Percentiles rank a stretch among this genome's conserved stretches.
phyloP scores from a whole-genome alignment of 495 filamentous ascomycete species.

The Clohesyomyces aquaticus region DNA sequence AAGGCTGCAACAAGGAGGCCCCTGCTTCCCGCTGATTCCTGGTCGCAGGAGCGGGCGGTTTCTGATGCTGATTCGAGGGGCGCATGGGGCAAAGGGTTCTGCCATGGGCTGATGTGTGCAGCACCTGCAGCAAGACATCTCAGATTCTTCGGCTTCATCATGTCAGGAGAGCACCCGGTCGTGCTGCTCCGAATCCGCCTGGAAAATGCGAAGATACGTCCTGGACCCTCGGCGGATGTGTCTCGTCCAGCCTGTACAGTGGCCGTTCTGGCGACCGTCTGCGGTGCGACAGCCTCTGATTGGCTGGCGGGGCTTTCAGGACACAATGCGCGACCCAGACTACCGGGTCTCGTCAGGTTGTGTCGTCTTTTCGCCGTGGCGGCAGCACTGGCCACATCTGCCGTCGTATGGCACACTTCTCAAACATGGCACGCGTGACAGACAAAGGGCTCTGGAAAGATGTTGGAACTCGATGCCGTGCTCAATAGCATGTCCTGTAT shows the following conservation, averaged over 20 bases:
- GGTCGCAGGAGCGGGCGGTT: slow-evolving; percentile 16
- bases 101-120: slow-evolving; percentile 36
- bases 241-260: too few relatives aligned
- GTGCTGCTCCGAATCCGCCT: slow-evolving; percentile 1
- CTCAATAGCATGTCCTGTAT: slow-evolving; percentile 3
- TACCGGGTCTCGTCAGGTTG: slow-evolving; percentile 28
- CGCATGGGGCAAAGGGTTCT: slow-evolving; percentile 30
- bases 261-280: slow-evolving; percentile 22
- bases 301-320: slow-evolving; percentile 26
- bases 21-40: slow-evolving; percentile 40
- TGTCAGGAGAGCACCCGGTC: slow-evolving; percentile 16
- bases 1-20: slow-evolving; percentile 32
- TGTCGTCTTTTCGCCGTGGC: slow-evolving; percentile 7
- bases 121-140: slow-evolving; percentile 13
- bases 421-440: slow-evolving; percentile 31
- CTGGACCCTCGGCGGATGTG: slow-evolving; percentile 13
- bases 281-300: slow-evolving; percentile 6
- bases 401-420: slow-evolving; percentile 6
- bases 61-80: slow-evolving; percentile 22
- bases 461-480: slow-evolving; percentile 25
- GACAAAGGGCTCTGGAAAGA: slow-evolving; percentile 8
- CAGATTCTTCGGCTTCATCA: slow-evolving; percentile 12
- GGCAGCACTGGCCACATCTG: slow-evolving; percentile 14
- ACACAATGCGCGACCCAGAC: slow-evolving; percentile 27
- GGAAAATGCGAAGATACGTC: slow-evolving; percentile 7